Conservation (phyloP, 345 rosid genomes). For the Moringa oleifera region DNA sequence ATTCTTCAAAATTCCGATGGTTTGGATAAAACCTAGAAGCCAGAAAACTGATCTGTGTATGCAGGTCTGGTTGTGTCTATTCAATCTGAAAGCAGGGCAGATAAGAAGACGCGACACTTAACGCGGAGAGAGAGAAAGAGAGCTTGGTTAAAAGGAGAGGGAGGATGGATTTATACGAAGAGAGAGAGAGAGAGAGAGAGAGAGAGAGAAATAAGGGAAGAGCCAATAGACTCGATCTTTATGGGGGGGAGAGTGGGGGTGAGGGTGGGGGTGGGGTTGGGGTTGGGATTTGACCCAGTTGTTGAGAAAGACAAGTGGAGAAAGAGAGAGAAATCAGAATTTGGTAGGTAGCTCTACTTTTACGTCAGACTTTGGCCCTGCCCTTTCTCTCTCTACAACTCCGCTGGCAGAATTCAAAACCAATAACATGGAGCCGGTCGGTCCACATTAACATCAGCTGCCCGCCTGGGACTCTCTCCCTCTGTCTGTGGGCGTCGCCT, state of each 20-base stretch:
- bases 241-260: constrained; percentile 10
- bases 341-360: constrained; percentile 57
- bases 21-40: neutral
- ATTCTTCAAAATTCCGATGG: neutral
- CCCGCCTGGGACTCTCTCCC: no score
- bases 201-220: constrained; percentile 5
- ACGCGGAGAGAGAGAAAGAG: neutral
- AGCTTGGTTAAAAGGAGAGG: constrained; percentile 1
- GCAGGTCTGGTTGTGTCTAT: no score
- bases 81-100: no score
- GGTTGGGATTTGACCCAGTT: constrained; percentile 40
- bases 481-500: no score
- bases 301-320: constrained; percentile 51
- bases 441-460: no score
- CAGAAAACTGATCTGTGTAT: neutral
- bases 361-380: constrained; percentile 34
- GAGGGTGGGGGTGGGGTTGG: constrained; percentile 5
- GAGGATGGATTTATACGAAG: neutral
- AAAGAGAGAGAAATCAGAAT: constrained; percentile 21
- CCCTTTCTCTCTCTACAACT: no score
- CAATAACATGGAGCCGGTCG: no score
- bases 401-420: no score
- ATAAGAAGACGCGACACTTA: no score
- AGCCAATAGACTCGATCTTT: constrained; percentile 18
- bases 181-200: constrained; percentile 8